These are phyloP conservation scores for Tetrapisispora arboricola DNA, from an alignment of 805 yeast species.

Conservation along the genomic window DNA sequence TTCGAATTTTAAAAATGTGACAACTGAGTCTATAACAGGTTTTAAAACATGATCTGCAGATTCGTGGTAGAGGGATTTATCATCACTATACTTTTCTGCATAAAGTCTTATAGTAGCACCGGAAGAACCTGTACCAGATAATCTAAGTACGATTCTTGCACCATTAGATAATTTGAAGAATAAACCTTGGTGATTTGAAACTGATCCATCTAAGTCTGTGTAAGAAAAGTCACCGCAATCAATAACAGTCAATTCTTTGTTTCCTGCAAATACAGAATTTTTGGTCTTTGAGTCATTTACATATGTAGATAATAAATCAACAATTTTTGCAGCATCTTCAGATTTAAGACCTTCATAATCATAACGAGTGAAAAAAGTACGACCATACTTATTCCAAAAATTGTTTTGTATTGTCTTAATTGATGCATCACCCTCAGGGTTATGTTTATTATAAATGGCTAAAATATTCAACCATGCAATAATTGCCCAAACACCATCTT, in stretches of 20 bases:
- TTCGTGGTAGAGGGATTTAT: slow-evolving; percentile 37
- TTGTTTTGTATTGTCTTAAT: slow-evolving; percentile 71
- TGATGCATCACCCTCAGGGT: slow-evolving; percentile 51
- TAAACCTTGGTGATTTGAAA: slow-evolving; percentile 80
- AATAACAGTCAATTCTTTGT: slow-evolving; percentile 40
- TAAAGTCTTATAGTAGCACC: slow-evolving; percentile 96
- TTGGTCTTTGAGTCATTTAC: slow-evolving; percentile 34
- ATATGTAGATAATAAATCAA: slow-evolving; percentile 39
- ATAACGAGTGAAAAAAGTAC: slow-evolving; percentile 95
- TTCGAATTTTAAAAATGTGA: slow-evolving; percentile 60
- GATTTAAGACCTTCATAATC: slow-evolving; percentile 79
- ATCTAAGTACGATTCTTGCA: slow-evolving; percentile 75
- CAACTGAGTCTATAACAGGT: slow-evolving; percentile 51
- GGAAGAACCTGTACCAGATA: slow-evolving; percentile 95
- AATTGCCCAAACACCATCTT: slow-evolving; percentile 97
- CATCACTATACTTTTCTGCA: slow-evolving; percentile 71
- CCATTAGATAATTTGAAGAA: slow-evolving; percentile 76
- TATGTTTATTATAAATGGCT: slow-evolving; percentile 63
- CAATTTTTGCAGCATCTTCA: slow-evolving; percentile 64
- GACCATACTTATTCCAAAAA: slow-evolving; percentile 89
- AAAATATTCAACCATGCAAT: slow-evolving; percentile 94
- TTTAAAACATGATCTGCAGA: slow-evolving; percentile 62
- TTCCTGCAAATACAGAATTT: slow-evolving; percentile 42
- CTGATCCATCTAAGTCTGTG: slow-evolving; percentile 91
- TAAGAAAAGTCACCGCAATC: slow-evolving; percentile 88